A percentile compares a stretch with the other conserved stretches of the same genome.
Evolutionary conservation across 306 rosid genomes (phyloP).

Genomic region (Lagenaria siceraria): DNA sequence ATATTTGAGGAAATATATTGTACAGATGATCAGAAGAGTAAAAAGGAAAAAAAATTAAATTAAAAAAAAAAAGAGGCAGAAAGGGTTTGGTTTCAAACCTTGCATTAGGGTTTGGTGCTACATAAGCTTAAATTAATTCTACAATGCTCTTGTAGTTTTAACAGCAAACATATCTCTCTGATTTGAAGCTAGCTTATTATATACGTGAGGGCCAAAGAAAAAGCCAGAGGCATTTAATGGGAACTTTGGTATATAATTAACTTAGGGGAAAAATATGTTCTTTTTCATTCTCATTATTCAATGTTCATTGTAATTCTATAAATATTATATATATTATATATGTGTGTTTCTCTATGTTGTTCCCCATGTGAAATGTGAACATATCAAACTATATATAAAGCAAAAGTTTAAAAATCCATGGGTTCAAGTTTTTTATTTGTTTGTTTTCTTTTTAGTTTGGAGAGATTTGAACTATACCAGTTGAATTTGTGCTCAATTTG

Average conservation of each 20-base stretch:
- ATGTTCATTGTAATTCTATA: neutral
- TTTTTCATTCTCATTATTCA: neutral
- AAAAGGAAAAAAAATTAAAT: neutral
- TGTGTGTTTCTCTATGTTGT: neutral
- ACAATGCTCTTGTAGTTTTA: neutral
- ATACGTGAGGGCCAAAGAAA: neutral
- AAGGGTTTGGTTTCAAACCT: neutral
- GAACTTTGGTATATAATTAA: neutral
- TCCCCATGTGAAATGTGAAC: neutral
- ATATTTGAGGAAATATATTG: constrained; percentile 13
- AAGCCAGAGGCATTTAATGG: neutral
- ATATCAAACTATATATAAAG: too few relatives aligned
- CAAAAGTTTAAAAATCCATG: too few relatives aligned
- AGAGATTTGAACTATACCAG: too few relatives aligned
- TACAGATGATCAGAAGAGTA: constrained; percentile 23
- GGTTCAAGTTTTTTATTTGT: too few relatives aligned
- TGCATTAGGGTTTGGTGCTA: neutral
- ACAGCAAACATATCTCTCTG: neutral
- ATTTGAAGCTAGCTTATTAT: neutral
- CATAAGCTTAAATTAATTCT: neutral
- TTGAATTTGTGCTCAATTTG: too few relatives aligned
- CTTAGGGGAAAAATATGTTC: neutral
- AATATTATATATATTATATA: too few relatives aligned
- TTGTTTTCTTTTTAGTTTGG: too few relatives aligned
- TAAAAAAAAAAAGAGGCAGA: neutral